A percentile compares a stretch with the other conserved stretches of the same genome.
Evolutionary conservation across 805 yeast species (phyloP).

Genomic region (Sporopachydermia lactativora): DNA sequence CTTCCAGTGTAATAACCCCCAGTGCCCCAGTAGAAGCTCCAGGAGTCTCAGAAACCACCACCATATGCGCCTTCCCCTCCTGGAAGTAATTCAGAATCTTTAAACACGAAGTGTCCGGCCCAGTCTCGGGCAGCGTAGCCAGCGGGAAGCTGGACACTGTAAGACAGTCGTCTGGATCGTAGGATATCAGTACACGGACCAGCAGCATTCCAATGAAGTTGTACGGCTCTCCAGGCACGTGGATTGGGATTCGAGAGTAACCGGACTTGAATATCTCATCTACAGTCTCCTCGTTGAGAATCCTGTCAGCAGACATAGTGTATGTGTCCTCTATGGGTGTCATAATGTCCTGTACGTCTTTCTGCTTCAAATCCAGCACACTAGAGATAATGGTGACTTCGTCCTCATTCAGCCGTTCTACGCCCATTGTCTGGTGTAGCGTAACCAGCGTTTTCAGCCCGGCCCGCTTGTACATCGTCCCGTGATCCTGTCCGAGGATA

Average conservation of each 20-base stretch:
- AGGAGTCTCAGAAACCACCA: slow-evolving; percentile 74
- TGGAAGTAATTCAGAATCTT: slow-evolving; percentile 92
- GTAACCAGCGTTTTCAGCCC: slow-evolving; percentile 92
- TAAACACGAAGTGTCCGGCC: slow-evolving; percentile 81
- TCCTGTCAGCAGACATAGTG: slow-evolving; percentile 72
- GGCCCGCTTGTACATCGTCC: slow-evolving; percentile 82
- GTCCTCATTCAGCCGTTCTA: slow-evolving; percentile 82
- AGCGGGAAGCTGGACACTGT: slow-evolving; percentile 90
- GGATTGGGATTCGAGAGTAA: slow-evolving; percentile 88
- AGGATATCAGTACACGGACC: slow-evolving; percentile 82
- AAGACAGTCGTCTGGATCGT: slow-evolving; percentile 91
- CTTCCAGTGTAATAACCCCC: slow-evolving; percentile 90
- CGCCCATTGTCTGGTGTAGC: slow-evolving; percentile 88
- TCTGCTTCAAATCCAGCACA: slow-evolving; percentile 86
- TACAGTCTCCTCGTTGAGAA: slow-evolving; percentile 72
- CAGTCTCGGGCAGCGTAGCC: slow-evolving; percentile 93
- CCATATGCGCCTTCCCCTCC: slow-evolving; percentile 97
- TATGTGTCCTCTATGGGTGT: slow-evolving; percentile 86
- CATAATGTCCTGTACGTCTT: slow-evolving; percentile 77
- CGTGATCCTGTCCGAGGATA: slow-evolving; percentile 89
- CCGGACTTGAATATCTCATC: slow-evolving; percentile 90
- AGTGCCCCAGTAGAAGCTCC: slow-evolving; percentile 72
- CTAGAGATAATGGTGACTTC: slow-evolving; percentile 94
- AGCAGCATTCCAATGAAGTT: slow-evolving; percentile 92
- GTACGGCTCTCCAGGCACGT: slow-evolving; percentile 74